Conservation (phyloP, 257 asterid species). For the Osmanthus fragrans region DNA sequence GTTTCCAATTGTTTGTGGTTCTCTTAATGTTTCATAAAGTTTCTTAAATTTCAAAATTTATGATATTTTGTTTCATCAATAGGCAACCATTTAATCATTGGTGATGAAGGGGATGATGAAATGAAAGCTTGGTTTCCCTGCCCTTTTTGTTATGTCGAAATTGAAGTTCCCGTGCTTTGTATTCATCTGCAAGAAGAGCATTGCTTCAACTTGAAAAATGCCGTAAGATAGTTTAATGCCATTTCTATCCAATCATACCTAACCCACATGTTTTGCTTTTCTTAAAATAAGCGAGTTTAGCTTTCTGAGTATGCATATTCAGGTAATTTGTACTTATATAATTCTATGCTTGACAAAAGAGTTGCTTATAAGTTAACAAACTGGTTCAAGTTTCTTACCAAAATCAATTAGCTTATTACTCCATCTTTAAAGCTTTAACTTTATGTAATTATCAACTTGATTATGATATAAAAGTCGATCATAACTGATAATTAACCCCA, state of each 20-base stretch:
- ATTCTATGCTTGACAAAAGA: too few relatives aligned
- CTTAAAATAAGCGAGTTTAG: not conserved
- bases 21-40: not conserved
- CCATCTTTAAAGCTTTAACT: too few relatives aligned
- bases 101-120: slow-evolving; percentile 57
- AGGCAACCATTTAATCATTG: slow-evolving; percentile 41
- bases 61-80: slow-evolving; percentile 13
- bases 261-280: not conserved
- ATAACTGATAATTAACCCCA: too few relatives aligned
- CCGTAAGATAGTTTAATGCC: slow-evolving; percentile 36
- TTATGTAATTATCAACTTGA: not conserved
- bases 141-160: slow-evolving; percentile 79
- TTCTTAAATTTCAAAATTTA: not conserved
- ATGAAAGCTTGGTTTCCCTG: slow-evolving; percentile 81
- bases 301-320: not conserved
- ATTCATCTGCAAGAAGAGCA: slow-evolving; percentile 78
- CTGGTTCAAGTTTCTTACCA: too few relatives aligned
- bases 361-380: too few relatives aligned
- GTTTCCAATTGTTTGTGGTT: too few relatives aligned
- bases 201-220: slow-evolving; percentile 64
- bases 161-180: slow-evolving; percentile 65
- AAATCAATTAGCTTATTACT: too few relatives aligned
- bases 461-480: not conserved
- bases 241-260: not conserved
- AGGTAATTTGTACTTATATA: not conserved